These are phyloP conservation scores for Potentilla sterilis DNA, from an alignment of 306 rosid genomes.

Conservation along the genomic window DNA sequence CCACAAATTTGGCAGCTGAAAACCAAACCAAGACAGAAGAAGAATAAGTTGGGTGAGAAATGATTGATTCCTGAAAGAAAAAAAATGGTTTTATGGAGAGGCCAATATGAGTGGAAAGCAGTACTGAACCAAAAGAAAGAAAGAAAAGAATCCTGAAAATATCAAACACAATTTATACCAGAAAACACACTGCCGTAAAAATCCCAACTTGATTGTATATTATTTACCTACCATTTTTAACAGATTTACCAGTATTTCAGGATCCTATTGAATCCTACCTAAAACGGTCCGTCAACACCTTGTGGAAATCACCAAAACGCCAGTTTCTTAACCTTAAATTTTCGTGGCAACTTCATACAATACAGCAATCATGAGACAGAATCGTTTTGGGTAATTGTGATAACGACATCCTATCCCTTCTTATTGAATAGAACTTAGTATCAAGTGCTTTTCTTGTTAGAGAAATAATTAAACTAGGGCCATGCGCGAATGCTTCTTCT, in stretches of 20 bases:
- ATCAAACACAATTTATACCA: neutral
- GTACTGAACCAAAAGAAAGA: neutral
- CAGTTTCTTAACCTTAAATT: neutral
- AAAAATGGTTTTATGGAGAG: conserved; percentile 18
- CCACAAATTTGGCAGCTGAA: conserved; percentile 21
- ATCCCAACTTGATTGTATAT: neutral
- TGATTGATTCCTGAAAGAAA: neutral
- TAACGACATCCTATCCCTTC: neutral
- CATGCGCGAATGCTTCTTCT: neutral
- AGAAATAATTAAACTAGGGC: neutral
- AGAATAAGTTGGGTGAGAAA: neutral
- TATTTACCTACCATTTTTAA: neutral
- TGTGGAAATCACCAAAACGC: neutral
- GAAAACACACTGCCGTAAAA: neutral
- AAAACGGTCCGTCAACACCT: neutral
- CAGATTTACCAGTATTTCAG: conserved; percentile 30
- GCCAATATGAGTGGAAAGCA: conserved; percentile 22
- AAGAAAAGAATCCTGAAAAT: conserved; percentile 9
- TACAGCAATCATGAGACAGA: neutral
- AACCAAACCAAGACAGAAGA: neutral
- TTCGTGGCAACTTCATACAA: neutral
- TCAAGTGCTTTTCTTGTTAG: neutral
- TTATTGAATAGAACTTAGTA: neutral
- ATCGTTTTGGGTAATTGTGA: neutral
- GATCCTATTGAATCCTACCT: neutral